Evolutionary conservation across 2,329 filamentous ascomycete species (phyloP).

Genomic region (Pezicula rhizophila): DNA sequence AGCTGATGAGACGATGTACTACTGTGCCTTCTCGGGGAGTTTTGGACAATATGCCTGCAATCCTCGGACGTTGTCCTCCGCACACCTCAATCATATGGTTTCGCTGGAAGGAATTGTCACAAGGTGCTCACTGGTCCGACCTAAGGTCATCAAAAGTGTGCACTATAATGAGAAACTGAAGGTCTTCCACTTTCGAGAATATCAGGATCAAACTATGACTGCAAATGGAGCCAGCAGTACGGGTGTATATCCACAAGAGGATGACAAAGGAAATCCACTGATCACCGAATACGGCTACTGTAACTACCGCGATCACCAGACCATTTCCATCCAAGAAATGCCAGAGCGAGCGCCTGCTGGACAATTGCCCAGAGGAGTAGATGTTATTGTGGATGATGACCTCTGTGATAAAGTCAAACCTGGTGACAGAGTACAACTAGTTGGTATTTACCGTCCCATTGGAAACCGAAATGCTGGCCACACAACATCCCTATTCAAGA

Average conservation of each 20-base stretch:
- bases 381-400: conserved; percentile 95
- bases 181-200: conserved; percentile 83
- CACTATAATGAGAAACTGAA: conserved; percentile 88
- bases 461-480: conserved; percentile 90
- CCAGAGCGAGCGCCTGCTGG: conserved; percentile 92
- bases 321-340: conserved; percentile 98
- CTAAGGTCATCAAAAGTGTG: conserved; percentile 97
- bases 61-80: conserved; percentile 82
- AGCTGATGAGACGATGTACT: conserved; percentile 77
- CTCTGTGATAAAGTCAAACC: conserved; percentile 92
- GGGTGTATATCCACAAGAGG: conserved; percentile 89
- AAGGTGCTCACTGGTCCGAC: conserved; percentile 87
- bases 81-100: conserved; percentile 92
- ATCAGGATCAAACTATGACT: conserved; percentile 96
- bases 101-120: conserved; percentile 97
- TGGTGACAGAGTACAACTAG: conserved; percentile 90
- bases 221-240: conserved; percentile 77
- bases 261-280: conserved; percentile 86
- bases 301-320: conserved; percentile 94
- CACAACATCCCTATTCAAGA: conserved; percentile 92
- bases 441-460: conserved; percentile 91
- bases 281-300: conserved; percentile 95
- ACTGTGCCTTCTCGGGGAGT: conserved; percentile 94
- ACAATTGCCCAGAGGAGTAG: conserved; percentile 88
- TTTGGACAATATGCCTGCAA: conserved; percentile 96